Conservation (phyloP, 768 basidiomycete genomes). For the Trametes cingulata region DNA sequence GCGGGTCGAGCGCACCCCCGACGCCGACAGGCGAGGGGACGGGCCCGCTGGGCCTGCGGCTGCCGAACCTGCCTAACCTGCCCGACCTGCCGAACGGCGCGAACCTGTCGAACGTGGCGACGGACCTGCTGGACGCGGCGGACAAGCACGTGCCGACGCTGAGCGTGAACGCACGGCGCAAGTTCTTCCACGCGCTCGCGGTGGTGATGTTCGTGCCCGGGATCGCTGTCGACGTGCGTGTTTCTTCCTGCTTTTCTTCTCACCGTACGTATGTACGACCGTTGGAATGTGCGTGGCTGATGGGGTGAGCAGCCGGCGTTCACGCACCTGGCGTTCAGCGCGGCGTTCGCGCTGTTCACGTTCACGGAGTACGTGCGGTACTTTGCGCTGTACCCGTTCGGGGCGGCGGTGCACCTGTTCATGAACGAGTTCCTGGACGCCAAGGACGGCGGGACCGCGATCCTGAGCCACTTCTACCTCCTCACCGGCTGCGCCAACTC, state of each 20-base stretch:
- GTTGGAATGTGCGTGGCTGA: no score
- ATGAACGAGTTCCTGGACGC: constrained; percentile 97
- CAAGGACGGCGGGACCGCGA: constrained; percentile 93
- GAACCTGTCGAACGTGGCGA: constrained; percentile 57
- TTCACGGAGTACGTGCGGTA: constrained; percentile 98
- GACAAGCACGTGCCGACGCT: constrained; percentile 90
- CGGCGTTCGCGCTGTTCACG: constrained; percentile 91
- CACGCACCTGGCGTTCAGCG: constrained; percentile 91
- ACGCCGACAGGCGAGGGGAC: constrained; percentile 23
- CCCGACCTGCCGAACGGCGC: constrained; percentile 46
- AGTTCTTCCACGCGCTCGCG: constrained; percentile 95
- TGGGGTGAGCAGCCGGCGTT: constrained; percentile 78
- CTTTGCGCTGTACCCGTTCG: constrained; percentile 97
- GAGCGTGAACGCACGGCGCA: constrained; percentile 87
- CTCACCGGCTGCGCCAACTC: constrained; percentile 93
- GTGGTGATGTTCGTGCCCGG: constrained; percentile 98
- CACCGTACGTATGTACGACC: neutral
- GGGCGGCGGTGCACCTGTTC: constrained; percentile 90
- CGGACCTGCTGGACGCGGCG: constrained; percentile 75
- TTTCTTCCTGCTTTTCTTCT: neutral
- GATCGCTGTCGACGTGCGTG: constrained; percentile 79
- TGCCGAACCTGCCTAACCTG: constrained; percentile 47
- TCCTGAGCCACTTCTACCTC: constrained; percentile 96
- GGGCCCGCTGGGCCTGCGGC: constrained; percentile 35
- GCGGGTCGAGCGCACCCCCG: constrained; percentile 33